Evolutionary conservation across 2,329 filamentous ascomycete species (phyloP).

Genomic region (Achaetomium macrosporum): DNA sequence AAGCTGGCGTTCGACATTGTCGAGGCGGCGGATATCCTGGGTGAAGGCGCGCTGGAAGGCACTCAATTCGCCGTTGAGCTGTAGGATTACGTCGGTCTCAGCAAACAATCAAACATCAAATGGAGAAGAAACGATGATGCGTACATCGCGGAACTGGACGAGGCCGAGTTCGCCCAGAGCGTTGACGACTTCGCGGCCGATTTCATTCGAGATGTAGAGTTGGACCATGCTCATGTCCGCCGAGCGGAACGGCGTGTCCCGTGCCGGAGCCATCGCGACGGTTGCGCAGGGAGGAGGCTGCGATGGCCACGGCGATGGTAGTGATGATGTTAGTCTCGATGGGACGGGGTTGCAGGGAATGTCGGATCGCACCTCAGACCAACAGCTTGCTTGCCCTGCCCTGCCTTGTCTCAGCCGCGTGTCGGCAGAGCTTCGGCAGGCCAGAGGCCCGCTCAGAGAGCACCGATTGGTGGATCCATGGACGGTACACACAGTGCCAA

Average conservation of each 20-base stretch:
- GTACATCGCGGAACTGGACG: slow-evolving; percentile 97
- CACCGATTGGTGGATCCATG: too few species aligned
- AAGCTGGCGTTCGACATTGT: slow-evolving; percentile 97
- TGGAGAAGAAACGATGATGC: slow-evolving; percentile 14
- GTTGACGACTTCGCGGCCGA: slow-evolving; percentile 94
- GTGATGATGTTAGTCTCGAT: slow-evolving; percentile 4
- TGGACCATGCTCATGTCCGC: slow-evolving; percentile 99
- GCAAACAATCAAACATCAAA: slow-evolving; percentile 2
- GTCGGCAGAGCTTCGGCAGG: slow-evolving; percentile 19
- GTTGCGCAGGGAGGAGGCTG: slow-evolving; percentile 5
- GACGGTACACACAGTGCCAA: too few species aligned
- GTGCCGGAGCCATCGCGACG: slow-evolving; percentile 52
- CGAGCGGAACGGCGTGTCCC: slow-evolving; percentile 98
- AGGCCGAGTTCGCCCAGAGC: slow-evolving; percentile 92
- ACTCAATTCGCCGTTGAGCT: slow-evolving; percentile 89
- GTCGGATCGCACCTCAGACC: background rate
- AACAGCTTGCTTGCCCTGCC: background rate
- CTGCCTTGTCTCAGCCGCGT: slow-evolving; percentile 14
- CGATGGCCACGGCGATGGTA: slow-evolving; percentile 12
- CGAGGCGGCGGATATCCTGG: slow-evolving; percentile 91
- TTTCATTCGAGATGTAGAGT: slow-evolving; percentile 98
- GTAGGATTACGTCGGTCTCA: slow-evolving; percentile 20
- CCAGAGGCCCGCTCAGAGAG: background rate
- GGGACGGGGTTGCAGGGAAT: background rate
- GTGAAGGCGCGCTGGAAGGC: slow-evolving; percentile 98